These are phyloP conservation scores for Artemisia tridentata DNA, from an alignment of 129 eudicot genomes.

Conservation along the genomic window DNA sequence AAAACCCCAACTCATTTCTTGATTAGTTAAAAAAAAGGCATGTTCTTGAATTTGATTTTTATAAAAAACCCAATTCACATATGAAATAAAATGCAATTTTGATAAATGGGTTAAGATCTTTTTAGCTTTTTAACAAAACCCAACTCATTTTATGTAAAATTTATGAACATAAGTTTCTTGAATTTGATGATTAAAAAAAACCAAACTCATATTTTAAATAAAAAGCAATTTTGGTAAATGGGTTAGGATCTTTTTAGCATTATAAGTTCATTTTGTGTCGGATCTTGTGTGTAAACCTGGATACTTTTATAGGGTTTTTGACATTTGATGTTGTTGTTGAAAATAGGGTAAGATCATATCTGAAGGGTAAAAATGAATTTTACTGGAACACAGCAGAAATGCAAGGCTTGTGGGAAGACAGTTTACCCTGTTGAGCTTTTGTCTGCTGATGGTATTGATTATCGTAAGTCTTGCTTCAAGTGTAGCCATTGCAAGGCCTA, in stretches of 20 bases:
- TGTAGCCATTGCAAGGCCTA: slow-evolving; percentile 90
- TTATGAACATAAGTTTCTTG: neutral
- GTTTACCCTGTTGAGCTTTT: slow-evolving; percentile 90
- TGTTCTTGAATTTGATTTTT: slow-evolving; percentile 12
- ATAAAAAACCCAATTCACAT: neutral
- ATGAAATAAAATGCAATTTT: slow-evolving; percentile 4
- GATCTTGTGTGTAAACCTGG: slow-evolving; percentile 34
- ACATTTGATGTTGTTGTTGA: slow-evolving; percentile 23
- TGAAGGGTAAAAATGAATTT: slow-evolving; percentile 58
- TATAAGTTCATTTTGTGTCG: slow-evolving; percentile 26
- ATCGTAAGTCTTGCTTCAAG: slow-evolving; percentile 92
- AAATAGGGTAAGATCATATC: slow-evolving; percentile 47
- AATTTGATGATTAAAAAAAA: slow-evolving; percentile 18
- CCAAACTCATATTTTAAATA: slow-evolving; percentile 14
- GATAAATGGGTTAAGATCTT: slow-evolving; percentile 16
- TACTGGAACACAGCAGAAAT: slow-evolving; percentile 85
- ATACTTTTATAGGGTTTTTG: slow-evolving; percentile 14
- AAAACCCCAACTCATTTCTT: neutral
- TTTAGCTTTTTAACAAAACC: neutral
- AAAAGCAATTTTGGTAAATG: slow-evolving; percentile 15
- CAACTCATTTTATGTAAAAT: neutral
- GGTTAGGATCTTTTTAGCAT: slow-evolving; percentile 16
- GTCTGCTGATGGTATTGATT: slow-evolving; percentile 91
- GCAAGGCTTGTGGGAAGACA: slow-evolving; percentile 96
- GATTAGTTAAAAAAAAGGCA: too few relatives aligned